Evolutionary conservation across 1,284 basidiomycete species (phyloP).

Genomic region (Ceratobasidium sp.): DNA sequence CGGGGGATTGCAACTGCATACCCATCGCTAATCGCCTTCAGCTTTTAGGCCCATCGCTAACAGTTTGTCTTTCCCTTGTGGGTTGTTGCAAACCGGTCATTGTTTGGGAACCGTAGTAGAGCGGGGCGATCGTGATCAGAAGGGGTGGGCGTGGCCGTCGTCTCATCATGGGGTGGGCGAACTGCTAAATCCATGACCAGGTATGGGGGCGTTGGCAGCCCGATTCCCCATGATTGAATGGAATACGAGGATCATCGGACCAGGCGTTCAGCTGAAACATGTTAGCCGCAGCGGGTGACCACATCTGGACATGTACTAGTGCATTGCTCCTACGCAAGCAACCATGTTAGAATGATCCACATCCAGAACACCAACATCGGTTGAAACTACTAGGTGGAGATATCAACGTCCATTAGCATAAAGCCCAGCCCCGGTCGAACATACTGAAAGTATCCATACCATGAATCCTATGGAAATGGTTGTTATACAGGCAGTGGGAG

Average conservation of each 20-base stretch:
- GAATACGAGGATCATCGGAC: constrained; percentile 65
- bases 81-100: constrained; percentile 67
- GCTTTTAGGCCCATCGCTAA: constrained; percentile 58
- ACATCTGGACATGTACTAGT: background rate
- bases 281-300: background rate
- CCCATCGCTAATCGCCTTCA: constrained; percentile 67
- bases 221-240: constrained; percentile 67
- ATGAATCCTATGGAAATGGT: constrained; percentile 38
- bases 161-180: too few species aligned
- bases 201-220: constrained; percentile 70
- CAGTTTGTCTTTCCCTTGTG: constrained; percentile 54
- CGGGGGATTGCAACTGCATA: constrained; percentile 36
- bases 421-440: constrained; percentile 75
- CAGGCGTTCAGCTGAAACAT: constrained; percentile 63
- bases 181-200: constrained; percentile 53
- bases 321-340: too few species aligned
- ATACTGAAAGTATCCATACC: constrained; percentile 58
- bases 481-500: too few species aligned
- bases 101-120: constrained; percentile 72
- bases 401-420: constrained; percentile 82
- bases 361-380: too few species aligned
- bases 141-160: too few species aligned
- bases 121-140: constrained; percentile 40
- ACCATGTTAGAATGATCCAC: background rate
- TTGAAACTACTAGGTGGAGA: constrained; percentile 70